Conservation (phyloP, 495 filamentous ascomycete genomes). For the Penicillium bovifimosum region DNA sequence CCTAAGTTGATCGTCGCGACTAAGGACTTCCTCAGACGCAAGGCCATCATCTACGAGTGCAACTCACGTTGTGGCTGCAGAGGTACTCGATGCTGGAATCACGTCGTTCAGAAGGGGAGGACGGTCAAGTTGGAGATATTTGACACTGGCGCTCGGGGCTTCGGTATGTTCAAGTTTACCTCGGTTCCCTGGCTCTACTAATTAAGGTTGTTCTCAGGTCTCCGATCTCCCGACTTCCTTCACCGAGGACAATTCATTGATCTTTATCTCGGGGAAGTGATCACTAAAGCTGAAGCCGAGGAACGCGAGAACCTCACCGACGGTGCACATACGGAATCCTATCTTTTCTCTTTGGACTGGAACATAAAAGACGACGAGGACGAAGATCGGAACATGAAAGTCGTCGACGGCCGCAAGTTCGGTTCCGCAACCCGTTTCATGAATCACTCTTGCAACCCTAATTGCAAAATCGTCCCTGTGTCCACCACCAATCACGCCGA, state of each 20-base stretch:
- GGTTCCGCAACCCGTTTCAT: conserved; percentile 58
- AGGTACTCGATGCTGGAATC: conserved; percentile 59
- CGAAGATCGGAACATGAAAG: conserved; percentile 34
- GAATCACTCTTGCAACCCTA: conserved; percentile 64
- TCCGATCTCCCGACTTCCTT: conserved; percentile 63
- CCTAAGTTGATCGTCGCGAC: conserved; percentile 17
- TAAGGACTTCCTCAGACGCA: conserved; percentile 27
- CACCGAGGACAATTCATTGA: conserved; percentile 81
- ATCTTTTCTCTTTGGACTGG: conserved; percentile 84
- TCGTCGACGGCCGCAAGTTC: conserved; percentile 55
- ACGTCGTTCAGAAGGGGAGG: conserved; percentile 75
- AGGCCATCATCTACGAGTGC: conserved; percentile 72
- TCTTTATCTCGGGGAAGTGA: conserved; percentile 82
- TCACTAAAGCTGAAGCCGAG: conserved; percentile 65
- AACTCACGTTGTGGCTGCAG: conserved; percentile 65
- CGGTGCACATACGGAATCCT: conserved; percentile 44
- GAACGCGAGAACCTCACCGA: conserved; percentile 51
- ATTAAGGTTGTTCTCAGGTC: conserved; percentile 38
- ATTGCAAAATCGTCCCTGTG: conserved; percentile 78
- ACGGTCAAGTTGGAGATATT: conserved; percentile 76
- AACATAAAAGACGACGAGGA: conserved; percentile 42
- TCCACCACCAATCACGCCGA: conserved; percentile 68
- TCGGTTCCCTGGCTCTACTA: conserved; percentile 3
- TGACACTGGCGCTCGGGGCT: conserved; percentile 69
- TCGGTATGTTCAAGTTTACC: conserved; percentile 52